Base-by-base conservation (phyloP, 2,329 filamentous ascomycete genomes). In the Truncatella angustata region DNA sequence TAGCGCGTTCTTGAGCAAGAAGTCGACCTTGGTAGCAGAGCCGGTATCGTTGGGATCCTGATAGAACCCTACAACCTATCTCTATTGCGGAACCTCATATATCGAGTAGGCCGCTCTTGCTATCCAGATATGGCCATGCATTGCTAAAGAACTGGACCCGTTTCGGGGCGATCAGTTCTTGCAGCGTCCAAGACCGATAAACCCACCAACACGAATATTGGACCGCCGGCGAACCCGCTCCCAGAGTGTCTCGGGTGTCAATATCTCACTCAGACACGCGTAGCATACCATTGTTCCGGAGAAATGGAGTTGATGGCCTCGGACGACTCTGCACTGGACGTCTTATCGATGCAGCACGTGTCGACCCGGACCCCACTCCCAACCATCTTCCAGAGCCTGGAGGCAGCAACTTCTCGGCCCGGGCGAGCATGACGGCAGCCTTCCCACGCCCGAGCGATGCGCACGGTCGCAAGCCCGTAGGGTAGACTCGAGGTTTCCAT, bases 21-120 rank as follows among this genome's bases (percentile, higher is more conserved):
- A n/a, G n/a, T n/a, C n/a, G n/a, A n/a, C n/a, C n/a, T n/a, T n/a
- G n/a, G n/a, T n/a, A n/a, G n/a, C n/a, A n/a, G n/a, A n/a, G n/a
- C n/a, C n/a, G n/a, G n/a, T n/a, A n/a, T n/a, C n/a, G n/a, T n/a
- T n/a, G n/a, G n/a, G n/a, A n/a, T n/a, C n/a, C n/a, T n/a, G n/a
- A n/a, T 32, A 32, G 28, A 32, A 32, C 14, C 7, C 28, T 32
- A 32, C 7, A 14, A 14, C 14, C 28, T 32, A 32, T 32, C 14
- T 14, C 28, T 9, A 14, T 32, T 14, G 28, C 28, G 7, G 7
- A 9, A 14, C 34, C 63, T 64, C 49, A 69, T 59, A 23, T 9
- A 10, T 9, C 59, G 55, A 28, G 54, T 11, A 50, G 35, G 12
- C n/a, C 24, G 24, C 12, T 14, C 24, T 47, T 54, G 24, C 37